Evolutionary conservation across 345 rosid species (phyloP).

Genomic region (Pseudoturritis turrita): DNA sequence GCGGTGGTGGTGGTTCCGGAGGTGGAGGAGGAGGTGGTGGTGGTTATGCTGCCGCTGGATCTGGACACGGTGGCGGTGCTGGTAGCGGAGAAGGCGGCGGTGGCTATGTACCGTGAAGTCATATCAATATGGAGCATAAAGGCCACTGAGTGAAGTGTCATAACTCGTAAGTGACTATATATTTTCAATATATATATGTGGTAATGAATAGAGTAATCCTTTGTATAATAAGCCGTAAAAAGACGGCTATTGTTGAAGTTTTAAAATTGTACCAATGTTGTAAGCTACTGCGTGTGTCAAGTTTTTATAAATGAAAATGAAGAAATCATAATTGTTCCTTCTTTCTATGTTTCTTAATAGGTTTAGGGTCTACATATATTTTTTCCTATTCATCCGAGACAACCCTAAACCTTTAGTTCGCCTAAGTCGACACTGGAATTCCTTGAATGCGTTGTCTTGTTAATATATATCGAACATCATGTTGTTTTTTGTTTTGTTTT

Average conservation of each 20-base stretch:
- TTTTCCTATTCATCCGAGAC: too few species aligned
- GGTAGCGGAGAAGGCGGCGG: slow-evolving; percentile 32
- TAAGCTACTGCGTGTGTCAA: slow-evolving; percentile 12
- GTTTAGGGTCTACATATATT: too few species aligned
- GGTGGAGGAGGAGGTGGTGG: slow-evolving; percentile 36
- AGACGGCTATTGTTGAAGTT: slow-evolving; percentile 14
- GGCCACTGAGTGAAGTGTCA: slow-evolving; percentile 3
- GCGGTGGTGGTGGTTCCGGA: slow-evolving; percentile 31
- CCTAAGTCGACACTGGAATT: too few species aligned
- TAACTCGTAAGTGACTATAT: neutral
- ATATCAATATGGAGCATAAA: neutral
- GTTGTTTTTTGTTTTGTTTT: too few species aligned
- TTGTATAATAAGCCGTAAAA: slow-evolving; percentile 20
- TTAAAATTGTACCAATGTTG: slow-evolving; percentile 9
- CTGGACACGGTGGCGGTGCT: slow-evolving; percentile 28
- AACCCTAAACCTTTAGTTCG: too few species aligned
- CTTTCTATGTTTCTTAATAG: too few species aligned
- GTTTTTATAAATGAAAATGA: slow-evolving; percentile 4
- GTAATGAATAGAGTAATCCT: neutral
- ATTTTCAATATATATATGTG: slow-evolving; percentile 2
- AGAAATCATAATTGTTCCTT: neutral
- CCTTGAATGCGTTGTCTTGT: too few species aligned
- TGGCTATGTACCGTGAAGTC: slow-evolving; percentile 18
- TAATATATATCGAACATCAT: too few species aligned
- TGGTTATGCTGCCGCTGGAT: slow-evolving; percentile 30